Percentiles rank a stretch among this genome's conserved stretches.
phyloP scores from a whole-genome alignment of 768 basidiomycete genomes.

The Amanita fuliginea region DNA sequence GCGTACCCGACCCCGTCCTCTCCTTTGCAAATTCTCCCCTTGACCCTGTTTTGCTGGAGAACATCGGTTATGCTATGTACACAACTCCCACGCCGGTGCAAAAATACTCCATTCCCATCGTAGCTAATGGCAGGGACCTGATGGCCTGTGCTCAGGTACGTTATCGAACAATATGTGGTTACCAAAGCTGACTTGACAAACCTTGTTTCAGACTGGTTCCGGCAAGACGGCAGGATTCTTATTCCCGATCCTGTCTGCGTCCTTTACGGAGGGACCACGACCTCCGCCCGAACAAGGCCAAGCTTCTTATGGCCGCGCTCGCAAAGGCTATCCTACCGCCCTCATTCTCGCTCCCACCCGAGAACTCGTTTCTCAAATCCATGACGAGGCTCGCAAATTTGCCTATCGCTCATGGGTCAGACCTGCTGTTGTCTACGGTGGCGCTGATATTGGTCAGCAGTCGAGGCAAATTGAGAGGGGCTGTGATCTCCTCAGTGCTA shows the following conservation, averaged over 20 bases:
- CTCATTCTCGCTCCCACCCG: conserved; percentile 97
- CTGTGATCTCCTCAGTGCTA: conserved; percentile 94
- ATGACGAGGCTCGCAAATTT: conserved; percentile 98
- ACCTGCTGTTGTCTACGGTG: conserved; percentile 97
- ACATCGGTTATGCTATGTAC: conserved; percentile 90
- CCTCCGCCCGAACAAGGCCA: conserved; percentile 45
- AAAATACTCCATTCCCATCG: conserved; percentile 99
- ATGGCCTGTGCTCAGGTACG: conserved; percentile 91
- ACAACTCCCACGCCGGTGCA: conserved; percentile 95
- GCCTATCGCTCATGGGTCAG: conserved; percentile 99
- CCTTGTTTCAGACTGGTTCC: conserved; percentile 76
- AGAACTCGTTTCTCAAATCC: conserved; percentile 97
- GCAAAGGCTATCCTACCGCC: conserved; percentile 96
- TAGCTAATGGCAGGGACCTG: conserved; percentile 78
- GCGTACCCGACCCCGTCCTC: conserved; percentile 90
- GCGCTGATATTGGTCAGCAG: conserved; percentile 95
- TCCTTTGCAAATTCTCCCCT: conserved; percentile 84
- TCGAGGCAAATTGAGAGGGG: conserved; percentile 91
- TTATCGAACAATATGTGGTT: too few relatives aligned
- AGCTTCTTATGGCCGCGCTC: conserved; percentile 46
- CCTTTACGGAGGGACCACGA: conserved; percentile 75
- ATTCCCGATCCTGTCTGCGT: conserved; percentile 95
- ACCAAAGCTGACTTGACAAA: conserved; percentile 4
- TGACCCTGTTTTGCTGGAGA: conserved; percentile 89
- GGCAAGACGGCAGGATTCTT: conserved; percentile 99